A percentile compares a stretch with the other conserved stretches of the same genome.
These are phyloP conservation scores for Microbotryomycetes sp. DNA, from an alignment of 1,284 basidiomycete species.

Conservation along the genomic window DNA sequence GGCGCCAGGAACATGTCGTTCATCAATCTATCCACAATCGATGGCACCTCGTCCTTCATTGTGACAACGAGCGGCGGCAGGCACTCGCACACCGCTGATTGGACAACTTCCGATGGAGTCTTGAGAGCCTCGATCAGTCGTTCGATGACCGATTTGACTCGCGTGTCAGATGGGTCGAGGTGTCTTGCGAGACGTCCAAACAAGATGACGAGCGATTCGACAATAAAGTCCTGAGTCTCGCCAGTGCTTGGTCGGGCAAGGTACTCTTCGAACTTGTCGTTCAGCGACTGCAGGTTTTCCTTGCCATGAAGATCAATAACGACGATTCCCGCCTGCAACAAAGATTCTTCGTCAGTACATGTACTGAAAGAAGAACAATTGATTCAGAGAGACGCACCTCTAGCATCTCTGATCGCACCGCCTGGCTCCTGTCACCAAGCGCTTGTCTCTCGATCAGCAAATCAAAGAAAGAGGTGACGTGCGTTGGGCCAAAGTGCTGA, in stretches of 20 bases:
- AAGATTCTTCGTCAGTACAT: neutral
- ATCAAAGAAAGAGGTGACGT: constrained; percentile 73
- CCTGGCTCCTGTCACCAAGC: constrained; percentile 75
- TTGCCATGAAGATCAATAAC: constrained; percentile 81
- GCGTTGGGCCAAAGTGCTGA: constrained; percentile 57
- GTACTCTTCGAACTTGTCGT: constrained; percentile 77
- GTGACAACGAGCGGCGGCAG: constrained; percentile 76
- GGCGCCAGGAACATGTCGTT: constrained; percentile 66
- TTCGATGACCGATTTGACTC: constrained; percentile 78
- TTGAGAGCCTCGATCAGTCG: constrained; percentile 85
- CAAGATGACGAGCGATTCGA: constrained; percentile 90
- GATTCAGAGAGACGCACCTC: constrained; percentile 38
- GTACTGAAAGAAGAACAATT: neutral
- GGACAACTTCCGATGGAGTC: constrained; percentile 93
- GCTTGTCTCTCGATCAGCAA: constrained; percentile 81
- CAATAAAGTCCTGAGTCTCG: constrained; percentile 76
- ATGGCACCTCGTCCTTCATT: constrained; percentile 52
- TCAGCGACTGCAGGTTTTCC: constrained; percentile 64
- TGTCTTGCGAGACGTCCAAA: constrained; percentile 90
- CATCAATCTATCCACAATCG: constrained; percentile 70
- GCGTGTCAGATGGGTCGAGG: constrained; percentile 65
- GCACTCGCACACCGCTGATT: constrained; percentile 87
- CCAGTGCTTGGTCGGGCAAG: constrained; percentile 58
- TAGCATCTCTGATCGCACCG: constrained; percentile 82
- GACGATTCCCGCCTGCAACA: constrained; percentile 59